Conservation (phyloP, 1,284 basidiomycete genomes). For the Cryptococcus sp. region DNA sequence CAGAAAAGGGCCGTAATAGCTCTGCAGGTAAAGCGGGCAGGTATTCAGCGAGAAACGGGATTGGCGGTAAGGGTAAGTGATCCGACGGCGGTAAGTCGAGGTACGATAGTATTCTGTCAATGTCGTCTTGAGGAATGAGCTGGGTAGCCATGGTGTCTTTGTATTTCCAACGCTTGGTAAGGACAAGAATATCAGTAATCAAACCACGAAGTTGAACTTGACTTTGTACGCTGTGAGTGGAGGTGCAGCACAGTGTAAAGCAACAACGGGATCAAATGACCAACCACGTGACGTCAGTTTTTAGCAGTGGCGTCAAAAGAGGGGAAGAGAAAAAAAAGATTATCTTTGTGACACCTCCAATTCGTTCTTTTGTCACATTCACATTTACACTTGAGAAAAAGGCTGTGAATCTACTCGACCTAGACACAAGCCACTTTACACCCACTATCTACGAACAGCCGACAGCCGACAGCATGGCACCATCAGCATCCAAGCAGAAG, state of each 20-base stretch:
- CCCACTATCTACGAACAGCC: neutral
- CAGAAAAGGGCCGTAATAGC: conserved; percentile 28
- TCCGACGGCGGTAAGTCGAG: conserved; percentile 26
- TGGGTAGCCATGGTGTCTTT: conserved; percentile 6
- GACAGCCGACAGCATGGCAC: conserved; percentile 46
- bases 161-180: neutral
- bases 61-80: conserved; percentile 26
- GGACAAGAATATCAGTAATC: neutral
- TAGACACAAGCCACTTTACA: no score
- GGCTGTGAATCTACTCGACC: no score
- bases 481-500: conserved; percentile 60
- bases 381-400: no score
- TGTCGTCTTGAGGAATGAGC: conserved; percentile 26
- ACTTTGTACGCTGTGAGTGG: neutral
- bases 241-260: neutral
- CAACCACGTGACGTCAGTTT: conserved; percentile 24
- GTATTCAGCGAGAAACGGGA: conserved; percentile 33
- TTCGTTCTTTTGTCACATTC: neutral
- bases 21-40: conserved; percentile 29
- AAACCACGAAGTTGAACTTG: neutral
- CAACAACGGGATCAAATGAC: conserved; percentile 18
- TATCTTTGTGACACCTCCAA: neutral
- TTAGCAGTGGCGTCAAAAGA: neutral
- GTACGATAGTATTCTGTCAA: conserved; percentile 29
- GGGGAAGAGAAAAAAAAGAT: neutral